Conservation (phyloP, 2,329 filamentous ascomycete genomes). For the Cladophialophora carrionii region DNA sequence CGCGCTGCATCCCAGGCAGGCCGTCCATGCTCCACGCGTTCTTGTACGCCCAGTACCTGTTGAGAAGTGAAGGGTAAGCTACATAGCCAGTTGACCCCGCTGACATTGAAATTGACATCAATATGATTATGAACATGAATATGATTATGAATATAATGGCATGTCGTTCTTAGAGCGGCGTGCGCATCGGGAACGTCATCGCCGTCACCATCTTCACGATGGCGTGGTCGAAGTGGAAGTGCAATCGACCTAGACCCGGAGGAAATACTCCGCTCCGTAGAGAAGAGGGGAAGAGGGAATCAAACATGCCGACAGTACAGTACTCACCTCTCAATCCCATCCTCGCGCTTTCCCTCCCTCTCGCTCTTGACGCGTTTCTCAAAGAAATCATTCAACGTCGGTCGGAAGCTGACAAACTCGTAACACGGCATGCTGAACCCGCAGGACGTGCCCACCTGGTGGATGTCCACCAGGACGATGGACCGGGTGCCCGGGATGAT, state of each 20-base stretch:
- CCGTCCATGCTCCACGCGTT: slow-evolving; percentile 64
- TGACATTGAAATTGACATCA: background rate
- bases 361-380: slow-evolving; percentile 37
- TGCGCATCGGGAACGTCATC: too few relatives aligned
- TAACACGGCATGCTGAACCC: slow-evolving; percentile 60
- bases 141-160: too few relatives aligned
- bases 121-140: too few relatives aligned
- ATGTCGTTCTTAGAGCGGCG: too few relatives aligned
- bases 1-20: slow-evolving; percentile 57
- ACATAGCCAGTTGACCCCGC: background rate
- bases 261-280: too few relatives aligned
- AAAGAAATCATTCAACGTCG: slow-evolving; percentile 37
- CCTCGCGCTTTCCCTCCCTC: slow-evolving; percentile 52
- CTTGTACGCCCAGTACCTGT: slow-evolving; percentile 59
- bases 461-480: slow-evolving; percentile 64
- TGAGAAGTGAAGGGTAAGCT: background rate
- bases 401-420: slow-evolving; percentile 35
- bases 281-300: too few relatives aligned
- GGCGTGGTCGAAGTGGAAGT: too few relatives aligned
- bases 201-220: too few relatives aligned
- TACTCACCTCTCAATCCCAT: slow-evolving; percentile 46
- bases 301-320: background rate
- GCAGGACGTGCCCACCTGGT: slow-evolving; percentile 68
- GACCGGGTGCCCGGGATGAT: slow-evolving; percentile 57
- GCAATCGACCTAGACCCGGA: too few relatives aligned